A percentile compares a stretch with the other conserved stretches of the same genome.
Evolutionary conservation across 2,329 filamentous ascomycete genomes (phyloP).

Genomic region (Arachnopeziza araneosa): DNA sequence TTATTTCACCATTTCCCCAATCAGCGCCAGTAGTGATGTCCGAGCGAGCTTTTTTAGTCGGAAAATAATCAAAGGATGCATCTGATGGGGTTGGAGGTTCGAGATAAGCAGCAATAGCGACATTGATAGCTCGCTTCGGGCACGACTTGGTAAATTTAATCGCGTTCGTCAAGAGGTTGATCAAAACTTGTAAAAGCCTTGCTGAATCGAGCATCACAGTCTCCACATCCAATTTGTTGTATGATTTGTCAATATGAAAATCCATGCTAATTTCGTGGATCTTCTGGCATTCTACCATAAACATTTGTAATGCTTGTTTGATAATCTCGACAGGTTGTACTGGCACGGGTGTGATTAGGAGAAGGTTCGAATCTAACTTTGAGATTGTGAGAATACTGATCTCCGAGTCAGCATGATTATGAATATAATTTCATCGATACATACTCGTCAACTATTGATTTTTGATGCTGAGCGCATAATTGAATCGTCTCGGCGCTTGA

Average conservation of each 20-base stretch:
- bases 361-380: slow-evolving; percentile 65
- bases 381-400: slow-evolving; percentile 52
- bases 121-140: slow-evolving; percentile 43
- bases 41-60: slow-evolving; percentile 53
- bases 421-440: not conserved
- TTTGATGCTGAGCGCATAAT: slow-evolving; percentile 70
- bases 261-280: slow-evolving; percentile 59
- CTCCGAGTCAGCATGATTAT: not conserved
- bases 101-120: slow-evolving; percentile 27
- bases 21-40: slow-evolving; percentile 36
- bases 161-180: slow-evolving; percentile 67
- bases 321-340: slow-evolving; percentile 63
- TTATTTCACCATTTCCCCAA: slow-evolving; percentile 66
- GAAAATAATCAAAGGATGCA: slow-evolving; percentile 27
- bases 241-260: slow-evolving; percentile 62
- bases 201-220: slow-evolving; percentile 71
- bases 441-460: slow-evolving; percentile 54
- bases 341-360: slow-evolving; percentile 64
- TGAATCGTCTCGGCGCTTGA: slow-evolving; percentile 75
- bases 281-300: slow-evolving; percentile 64
- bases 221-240: slow-evolving; percentile 55
- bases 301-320: slow-evolving; percentile 66
- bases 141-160: slow-evolving; percentile 60
- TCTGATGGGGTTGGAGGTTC: slow-evolving; percentile 44
- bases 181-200: slow-evolving; percentile 66